Evolutionary conservation across 2,329 filamentous ascomycete genomes (phyloP), one percentile per base, ranked within the genome.

Genomic region (Penicillium sp.): DNA sequence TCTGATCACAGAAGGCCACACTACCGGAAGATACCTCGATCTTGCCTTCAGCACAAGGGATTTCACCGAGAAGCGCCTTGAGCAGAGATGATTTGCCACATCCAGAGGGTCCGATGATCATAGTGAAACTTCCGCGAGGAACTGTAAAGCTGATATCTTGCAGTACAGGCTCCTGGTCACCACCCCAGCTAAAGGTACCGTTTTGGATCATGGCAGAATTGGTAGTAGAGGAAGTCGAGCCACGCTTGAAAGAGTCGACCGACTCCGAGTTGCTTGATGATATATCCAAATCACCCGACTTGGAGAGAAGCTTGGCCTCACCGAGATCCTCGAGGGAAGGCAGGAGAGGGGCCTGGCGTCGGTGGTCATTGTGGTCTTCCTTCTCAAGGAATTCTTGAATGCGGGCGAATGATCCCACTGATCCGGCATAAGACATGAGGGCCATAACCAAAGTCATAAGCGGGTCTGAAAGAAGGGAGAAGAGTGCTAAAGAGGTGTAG

Each of bases 41-140:
- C 6, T 61, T 67, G 19, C 78, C 78, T 21, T 64, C 55, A 3
- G 68, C 51, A 26, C 66, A 69, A 3, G 74, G 70, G 0, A 76
- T 69, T 56, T 81, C 79, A 24, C 79, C 77, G 0, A 81, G 71
- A 16, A 81, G 63, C 19, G 73, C 71, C 55, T 79, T 78, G 5
- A 80, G 70, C 4, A 84, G 64, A 4, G 80, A 82, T 21, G 81
- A 82, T 57, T 84, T 84, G 4, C 81, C 82, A 57, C 78, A 82
- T 5, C 79, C 81, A 24, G 81, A 78, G 16, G 81, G 80, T 16
- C 81, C 81, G 54, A 82, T 72, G 10, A 83, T 64, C 66, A 82
- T 78, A 26, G 77, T 80, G 49, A 82, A 72, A 56, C 76, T 78
- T 35, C 74, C 73, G 21, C 73, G 73, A 24, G 76, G 71, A 31